Evolutionary conservation across 352 stramenopile genomes (phyloP).

Genomic region (Phytophthora colocasiae): DNA sequence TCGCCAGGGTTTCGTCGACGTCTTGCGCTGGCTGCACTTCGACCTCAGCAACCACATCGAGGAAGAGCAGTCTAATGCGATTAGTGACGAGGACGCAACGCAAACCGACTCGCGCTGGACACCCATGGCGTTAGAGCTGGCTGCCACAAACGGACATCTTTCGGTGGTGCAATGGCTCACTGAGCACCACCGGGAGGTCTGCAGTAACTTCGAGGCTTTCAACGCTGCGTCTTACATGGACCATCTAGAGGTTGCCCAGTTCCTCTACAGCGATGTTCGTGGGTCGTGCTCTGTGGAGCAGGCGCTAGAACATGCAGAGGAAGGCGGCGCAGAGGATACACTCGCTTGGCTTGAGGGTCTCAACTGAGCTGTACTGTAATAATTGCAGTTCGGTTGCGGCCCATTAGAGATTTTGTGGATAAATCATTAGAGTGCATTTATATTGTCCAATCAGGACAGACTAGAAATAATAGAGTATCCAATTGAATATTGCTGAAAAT

Average conservation of each 20-base stretch:
- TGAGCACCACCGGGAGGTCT: conserved; percentile 54
- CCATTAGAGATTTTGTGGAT: conserved; percentile 29
- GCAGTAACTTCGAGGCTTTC: conserved; percentile 59
- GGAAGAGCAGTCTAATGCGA: conserved; percentile 30
- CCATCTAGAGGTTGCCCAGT: conserved; percentile 63
- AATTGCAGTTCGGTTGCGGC: conserved; percentile 16
- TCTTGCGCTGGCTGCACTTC: conserved; percentile 65
- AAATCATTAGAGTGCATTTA: conserved; percentile 42
- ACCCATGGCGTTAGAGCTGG: conserved; percentile 60
- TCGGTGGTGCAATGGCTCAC: conserved; percentile 69
- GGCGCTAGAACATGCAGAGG: conserved; percentile 66
- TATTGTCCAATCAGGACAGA: conserved; percentile 17
- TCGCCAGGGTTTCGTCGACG: conserved; percentile 55
- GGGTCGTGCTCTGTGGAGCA: conserved; percentile 58
- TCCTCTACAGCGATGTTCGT: conserved; percentile 53
- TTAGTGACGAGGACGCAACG: conserved; percentile 9
- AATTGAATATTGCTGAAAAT: conserved; percentile 9
- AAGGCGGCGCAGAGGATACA: conserved; percentile 69
- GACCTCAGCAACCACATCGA: conserved; percentile 28
- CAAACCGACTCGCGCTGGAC: conserved; percentile 46
- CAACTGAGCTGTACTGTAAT: conserved; percentile 40
- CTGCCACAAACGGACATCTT: conserved; percentile 70
- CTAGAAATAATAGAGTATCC: conserved; percentile 14
- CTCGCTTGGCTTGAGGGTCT: conserved; percentile 64
- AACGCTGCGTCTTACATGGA: conserved; percentile 81